Evolutionary conservation across 2,329 filamentous ascomycete species (phyloP).

Genomic region (Colletotrichum navitas): DNA sequence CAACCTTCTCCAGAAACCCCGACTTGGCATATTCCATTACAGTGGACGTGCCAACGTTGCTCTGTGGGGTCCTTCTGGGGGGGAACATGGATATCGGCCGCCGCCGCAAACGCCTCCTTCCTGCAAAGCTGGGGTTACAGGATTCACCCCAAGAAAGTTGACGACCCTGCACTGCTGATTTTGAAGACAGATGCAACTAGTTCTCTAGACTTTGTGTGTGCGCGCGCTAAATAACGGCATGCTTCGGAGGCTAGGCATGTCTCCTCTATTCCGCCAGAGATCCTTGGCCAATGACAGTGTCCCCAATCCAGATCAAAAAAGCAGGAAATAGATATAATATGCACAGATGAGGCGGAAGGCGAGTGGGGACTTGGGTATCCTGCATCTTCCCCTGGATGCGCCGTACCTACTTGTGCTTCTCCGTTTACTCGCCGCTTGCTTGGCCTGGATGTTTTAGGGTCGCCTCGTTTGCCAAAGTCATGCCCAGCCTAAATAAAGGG

Average conservation of each 20-base stretch:
- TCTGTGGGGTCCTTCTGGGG: slow-evolving; percentile 23
- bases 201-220: not conserved
- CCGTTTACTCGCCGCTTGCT: slow-evolving; percentile 3
- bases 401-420: not conserved
- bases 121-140: slow-evolving; percentile 1
- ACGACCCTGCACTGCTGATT: not conserved
- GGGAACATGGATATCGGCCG: too few relatives aligned
- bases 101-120: not conserved
- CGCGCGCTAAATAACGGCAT: not conserved
- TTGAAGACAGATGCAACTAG: not conserved
- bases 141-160: not conserved
- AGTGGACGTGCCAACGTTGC: slow-evolving; percentile 34
- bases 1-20: slow-evolving; percentile 9
- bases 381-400: not conserved
- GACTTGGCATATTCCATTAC: slow-evolving; percentile 14
- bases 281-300: slow-evolving; percentile 23
- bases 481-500: too few relatives aligned
- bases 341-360: slow-evolving; percentile 6
- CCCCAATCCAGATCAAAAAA: slow-evolving; percentile 16
- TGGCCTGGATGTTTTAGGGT: slow-evolving; percentile 7
- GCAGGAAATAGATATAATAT: not conserved
- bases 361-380: slow-evolving; percentile 1
- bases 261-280: not conserved
- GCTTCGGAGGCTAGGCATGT: slow-evolving; percentile 5
- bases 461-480: slow-evolving; percentile 6